phyloP scores from a whole-genome alignment of 2,329 filamentous ascomycete genomes.

The Xylaria sp. region DNA sequence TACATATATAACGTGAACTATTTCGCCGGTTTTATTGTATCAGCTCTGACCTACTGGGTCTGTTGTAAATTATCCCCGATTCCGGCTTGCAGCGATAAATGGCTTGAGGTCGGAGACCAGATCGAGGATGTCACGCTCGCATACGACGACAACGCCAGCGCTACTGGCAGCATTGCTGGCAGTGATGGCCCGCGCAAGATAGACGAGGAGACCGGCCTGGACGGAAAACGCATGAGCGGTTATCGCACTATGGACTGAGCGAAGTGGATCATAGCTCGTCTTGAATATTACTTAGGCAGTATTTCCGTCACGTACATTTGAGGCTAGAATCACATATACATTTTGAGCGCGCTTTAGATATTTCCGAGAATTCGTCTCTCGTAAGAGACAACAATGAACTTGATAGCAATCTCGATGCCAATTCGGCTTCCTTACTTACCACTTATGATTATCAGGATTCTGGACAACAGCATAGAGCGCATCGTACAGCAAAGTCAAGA shows the following conservation, averaged over 20 bases:
- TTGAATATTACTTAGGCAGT: neutral
- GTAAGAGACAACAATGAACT: neutral
- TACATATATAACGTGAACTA: slow-evolving; percentile 95
- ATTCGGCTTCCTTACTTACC: too few species aligned
- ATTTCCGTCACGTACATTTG: neutral
- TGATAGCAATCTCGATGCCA: neutral
- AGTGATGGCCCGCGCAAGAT: slow-evolving; percentile 51
- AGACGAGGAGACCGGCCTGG: slow-evolving; percentile 52
- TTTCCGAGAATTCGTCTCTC: neutral
- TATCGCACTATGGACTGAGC: slow-evolving; percentile 25
- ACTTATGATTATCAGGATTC: too few species aligned
- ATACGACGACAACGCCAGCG: slow-evolving; percentile 53
- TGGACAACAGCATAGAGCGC: too few species aligned
- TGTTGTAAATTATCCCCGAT: slow-evolving; percentile 78
- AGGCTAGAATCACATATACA: slow-evolving; percentile 38
- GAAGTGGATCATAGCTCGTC: neutral
- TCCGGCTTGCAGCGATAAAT: slow-evolving; percentile 77
- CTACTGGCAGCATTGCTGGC: slow-evolving; percentile 12
- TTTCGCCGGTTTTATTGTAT: slow-evolving; percentile 83
- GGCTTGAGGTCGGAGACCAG: slow-evolving; percentile 61
- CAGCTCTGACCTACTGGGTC: slow-evolving; percentile 72
- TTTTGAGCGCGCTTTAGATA: slow-evolving; percentile 41
- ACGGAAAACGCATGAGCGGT: slow-evolving; percentile 42
- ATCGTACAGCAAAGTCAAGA: too few species aligned
- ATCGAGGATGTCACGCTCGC: slow-evolving; percentile 64